Evolutionary conservation across 2,329 filamentous ascomycete species (phyloP), one percentile per base, ranked within the genome.

Genomic region (Epichloe aotearoae): DNA sequence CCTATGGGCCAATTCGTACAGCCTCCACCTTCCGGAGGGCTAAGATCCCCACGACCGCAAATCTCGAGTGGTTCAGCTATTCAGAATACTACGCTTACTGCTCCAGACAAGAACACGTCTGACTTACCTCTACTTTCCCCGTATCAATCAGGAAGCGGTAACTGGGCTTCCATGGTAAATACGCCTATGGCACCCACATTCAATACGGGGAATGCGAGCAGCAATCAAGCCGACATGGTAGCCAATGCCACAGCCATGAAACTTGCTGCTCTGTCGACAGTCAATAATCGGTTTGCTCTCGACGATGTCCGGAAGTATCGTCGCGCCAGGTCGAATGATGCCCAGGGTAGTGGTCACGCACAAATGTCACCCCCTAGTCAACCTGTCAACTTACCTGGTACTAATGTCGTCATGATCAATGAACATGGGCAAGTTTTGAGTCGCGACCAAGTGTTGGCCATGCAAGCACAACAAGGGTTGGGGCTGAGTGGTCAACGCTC

Each of bases 191-290:
- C 91, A 5, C 73, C 88, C 40, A 91, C 83, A 57, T 98, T 97
- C 67, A 84, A 77, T 56, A 69, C 74, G 15, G 59, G 57, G 50
- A 66, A 77, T 57, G 69, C 69, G 39, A 70, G 73, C 40, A 74
- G 73, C 45, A 83, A 78, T 51, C 90, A 96, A 66, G 90, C 89
- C 15, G 93, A 98, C 62, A 97, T 97, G 91, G 86, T 98, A 52
- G 93, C 93, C 53, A 98, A 97, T 64, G 93, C 93, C 26, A 97
- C 93, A 15, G 93, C 93, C 20, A 98, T 98, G 93, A 98, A 98
- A 68, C 79, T 98, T 48, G 93, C 93, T 44, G 93, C 93, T 17
- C 75, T 98, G 44, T 97, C 91, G 5, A 98, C 93, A 3, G 93
- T 98, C 47, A 98, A 97, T 73, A 98, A 97, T 67, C 86, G 93